Base-by-base conservation (phyloP, 257 asterid species). In the Perilla frutescens region DNA sequence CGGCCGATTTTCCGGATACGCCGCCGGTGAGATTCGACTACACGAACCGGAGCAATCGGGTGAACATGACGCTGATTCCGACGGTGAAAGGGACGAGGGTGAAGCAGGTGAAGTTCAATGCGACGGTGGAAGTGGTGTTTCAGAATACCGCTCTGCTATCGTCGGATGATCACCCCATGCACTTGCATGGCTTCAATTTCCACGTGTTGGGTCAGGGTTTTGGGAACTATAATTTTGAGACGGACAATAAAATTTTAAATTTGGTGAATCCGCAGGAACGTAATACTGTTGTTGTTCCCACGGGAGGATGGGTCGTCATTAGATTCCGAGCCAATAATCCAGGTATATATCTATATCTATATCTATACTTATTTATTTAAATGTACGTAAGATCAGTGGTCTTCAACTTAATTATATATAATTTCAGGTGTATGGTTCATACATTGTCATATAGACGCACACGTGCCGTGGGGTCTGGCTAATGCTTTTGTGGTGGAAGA, bases 401-500 rank as follows among this genome's bases (percentile, higher is more conserved):
- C 8, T 40, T 56, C 37, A 9, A n/a, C n/a, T n/a, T n/a, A n/a
- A n/a, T n/a, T 20, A 20, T 1, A 20, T 20, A 20, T 20, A 20
- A 20, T 20, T 20, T 20, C 73, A 85, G 94, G 96, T 26, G 85
- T 77, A 6, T 91, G 97, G 95, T 45, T 89, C 39, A 70, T 91
- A 57, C 96, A 89, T 63, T 91, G 97, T 59, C 97, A 91, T 70
- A 70, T 87, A 72, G 97, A 91, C 4, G 85, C 70, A 39, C 96
- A 91, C 80, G 74, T 91, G 83, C 89, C 90, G 1, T 87, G 87
- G 92, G 96, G 97, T 15, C 26, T 91, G 39, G 86, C 91, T 1
- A 80, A 83, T 2, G 96, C 84, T 31, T 76, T 91, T 10, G 74
- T 74, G 0, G 89, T 89, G n/a, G 96, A 85, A 68, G 83, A 91